These are phyloP conservation scores for Trichoderma gracile DNA, from an alignment of 2,329 filamentous ascomycete species.

Conservation along the genomic window DNA sequence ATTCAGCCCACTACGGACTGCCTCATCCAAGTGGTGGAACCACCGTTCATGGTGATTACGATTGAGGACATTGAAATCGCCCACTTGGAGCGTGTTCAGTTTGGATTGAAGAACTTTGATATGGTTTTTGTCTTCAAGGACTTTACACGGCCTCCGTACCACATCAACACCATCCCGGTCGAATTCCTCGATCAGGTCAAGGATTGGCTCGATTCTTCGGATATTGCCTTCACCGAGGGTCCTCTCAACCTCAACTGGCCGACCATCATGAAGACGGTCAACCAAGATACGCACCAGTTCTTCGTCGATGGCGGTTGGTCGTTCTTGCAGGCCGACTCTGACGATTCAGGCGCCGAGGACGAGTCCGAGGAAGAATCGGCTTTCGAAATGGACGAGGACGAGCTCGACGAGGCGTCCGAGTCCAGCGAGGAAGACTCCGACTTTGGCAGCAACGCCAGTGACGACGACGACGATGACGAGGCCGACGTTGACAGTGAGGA, in stretches of 20 bases:
- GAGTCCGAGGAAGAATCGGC: constrained; percentile 88
- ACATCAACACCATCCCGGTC: constrained; percentile 97
- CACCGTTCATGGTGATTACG: constrained; percentile 93
- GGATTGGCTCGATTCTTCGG: constrained; percentile 94
- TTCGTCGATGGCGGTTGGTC: constrained; percentile 94
- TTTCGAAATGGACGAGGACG: constrained; percentile 86
- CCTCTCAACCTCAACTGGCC: constrained; percentile 98
- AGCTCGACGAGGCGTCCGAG: constrained; percentile 79
- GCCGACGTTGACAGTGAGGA: constrained; percentile 68
- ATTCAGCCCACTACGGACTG: constrained; percentile 97
- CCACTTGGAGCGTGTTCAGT: constrained; percentile 92
- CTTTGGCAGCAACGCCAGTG: constrained; percentile 85
- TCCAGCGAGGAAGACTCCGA: constrained; percentile 82
- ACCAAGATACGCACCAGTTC: constrained; percentile 89
- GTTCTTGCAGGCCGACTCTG: constrained; percentile 84
- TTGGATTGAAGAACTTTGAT: constrained; percentile 98
- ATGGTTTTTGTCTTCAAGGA: constrained; percentile 98
- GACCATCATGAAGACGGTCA: constrained; percentile 99
- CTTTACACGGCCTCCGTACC: constrained; percentile 83
- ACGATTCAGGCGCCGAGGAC: constrained; percentile 74
- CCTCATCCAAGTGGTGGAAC: constrained; percentile 93
- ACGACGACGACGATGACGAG: constrained; percentile 78
- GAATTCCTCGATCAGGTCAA: constrained; percentile 94
- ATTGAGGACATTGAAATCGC: constrained; percentile 95
- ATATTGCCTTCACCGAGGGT: constrained; percentile 91